A percentile compares a stretch with the other conserved stretches of the same genome.
Evolutionary conservation across 2,329 filamentous ascomycete genomes (phyloP).

Genomic region (Colletotrichum caudatum): DNA sequence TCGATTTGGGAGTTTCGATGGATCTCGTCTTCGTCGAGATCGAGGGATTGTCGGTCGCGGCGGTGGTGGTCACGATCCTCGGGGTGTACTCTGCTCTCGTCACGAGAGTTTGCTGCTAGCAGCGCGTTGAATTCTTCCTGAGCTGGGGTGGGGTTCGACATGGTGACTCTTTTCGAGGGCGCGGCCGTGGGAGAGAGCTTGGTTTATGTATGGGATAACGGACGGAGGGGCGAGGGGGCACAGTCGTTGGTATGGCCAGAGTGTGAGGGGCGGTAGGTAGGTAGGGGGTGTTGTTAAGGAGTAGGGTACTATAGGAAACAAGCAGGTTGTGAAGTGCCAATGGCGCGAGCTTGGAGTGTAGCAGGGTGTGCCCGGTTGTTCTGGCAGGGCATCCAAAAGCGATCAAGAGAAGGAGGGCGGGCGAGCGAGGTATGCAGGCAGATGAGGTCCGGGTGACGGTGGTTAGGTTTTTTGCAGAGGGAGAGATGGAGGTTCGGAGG

Average conservation of each 20-base stretch:
- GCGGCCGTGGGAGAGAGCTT: slow-evolving; percentile 44
- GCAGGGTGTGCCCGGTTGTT: slow-evolving; percentile 39
- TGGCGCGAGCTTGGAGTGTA: slow-evolving; percentile 35
- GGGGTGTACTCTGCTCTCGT: slow-evolving; percentile 62
- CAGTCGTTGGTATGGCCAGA: slow-evolving; percentile 33
- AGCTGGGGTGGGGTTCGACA: slow-evolving; percentile 68
- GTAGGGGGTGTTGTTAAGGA: slow-evolving; percentile 26
- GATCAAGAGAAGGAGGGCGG: slow-evolving; percentile 1
- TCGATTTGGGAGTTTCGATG: slow-evolving; percentile 69
- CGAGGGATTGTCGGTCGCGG: slow-evolving; percentile 54
- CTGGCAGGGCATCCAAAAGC: slow-evolving; percentile 35
- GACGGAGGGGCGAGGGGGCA: slow-evolving; percentile 6
- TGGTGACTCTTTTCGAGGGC: slow-evolving; percentile 51
- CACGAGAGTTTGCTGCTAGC: slow-evolving; percentile 66
- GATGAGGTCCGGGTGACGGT: slow-evolving; percentile 5
- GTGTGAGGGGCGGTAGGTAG: slow-evolving; percentile 15
- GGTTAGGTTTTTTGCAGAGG: slow-evolving; percentile 17
- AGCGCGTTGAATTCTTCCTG: slow-evolving; percentile 76
- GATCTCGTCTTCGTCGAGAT: slow-evolving; percentile 66
- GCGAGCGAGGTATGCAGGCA: slow-evolving; percentile 16
- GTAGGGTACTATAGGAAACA: slow-evolving; percentile 18
- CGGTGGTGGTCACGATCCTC: slow-evolving; percentile 67
- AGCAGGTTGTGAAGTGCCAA: slow-evolving; percentile 30
- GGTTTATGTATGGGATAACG: slow-evolving; percentile 53
- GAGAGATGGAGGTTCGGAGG: slow-evolving; percentile 10